Evolutionary conservation across 177 flowering plant genomes (phyloP).

Genomic region (Vitis hybrid): DNA sequence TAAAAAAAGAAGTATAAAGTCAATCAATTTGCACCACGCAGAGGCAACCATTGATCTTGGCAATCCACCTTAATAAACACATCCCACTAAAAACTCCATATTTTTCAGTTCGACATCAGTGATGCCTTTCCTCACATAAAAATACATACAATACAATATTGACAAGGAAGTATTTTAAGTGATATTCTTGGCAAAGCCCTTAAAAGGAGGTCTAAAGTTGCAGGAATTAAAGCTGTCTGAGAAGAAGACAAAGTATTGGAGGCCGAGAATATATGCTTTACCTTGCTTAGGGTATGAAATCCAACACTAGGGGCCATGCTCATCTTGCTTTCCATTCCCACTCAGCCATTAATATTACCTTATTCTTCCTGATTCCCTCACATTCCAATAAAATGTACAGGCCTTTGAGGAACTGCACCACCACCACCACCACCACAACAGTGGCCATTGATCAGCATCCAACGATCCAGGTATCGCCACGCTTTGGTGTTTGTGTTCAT

Average conservation of each 20-base stretch:
- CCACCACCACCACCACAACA: not conserved
- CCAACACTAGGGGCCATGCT: conserved; percentile 34
- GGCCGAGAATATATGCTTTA: conserved; percentile 58
- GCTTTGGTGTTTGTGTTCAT: no score
- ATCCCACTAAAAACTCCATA: not conserved
- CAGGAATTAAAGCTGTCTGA: conserved; percentile 30
- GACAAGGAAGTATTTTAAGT: conserved; percentile 6
- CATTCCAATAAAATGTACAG: not conserved
- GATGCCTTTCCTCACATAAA: conserved; percentile 7
- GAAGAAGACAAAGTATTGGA: conserved; percentile 52
- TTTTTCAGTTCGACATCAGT: not conserved
- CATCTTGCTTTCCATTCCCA: conserved; percentile 25
- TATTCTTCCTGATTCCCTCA: conserved; percentile 8
- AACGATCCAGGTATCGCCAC: no score
- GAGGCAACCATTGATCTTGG: no score
- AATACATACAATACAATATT: not conserved
- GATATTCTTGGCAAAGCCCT: conserved; percentile 29
- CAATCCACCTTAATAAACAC: no score
- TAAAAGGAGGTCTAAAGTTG: conserved; percentile 54
- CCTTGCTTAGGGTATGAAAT: conserved; percentile 29
- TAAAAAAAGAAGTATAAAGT: no score
- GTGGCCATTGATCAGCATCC: not conserved
- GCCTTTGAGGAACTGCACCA: not conserved
- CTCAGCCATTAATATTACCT: conserved; percentile 7
- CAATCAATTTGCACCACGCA: no score